Percentiles rank a stretch among this genome's conserved stretches.
phyloP scores from a whole-genome alignment of 1,284 basidiomycete species.

The Waitea zeae region DNA sequence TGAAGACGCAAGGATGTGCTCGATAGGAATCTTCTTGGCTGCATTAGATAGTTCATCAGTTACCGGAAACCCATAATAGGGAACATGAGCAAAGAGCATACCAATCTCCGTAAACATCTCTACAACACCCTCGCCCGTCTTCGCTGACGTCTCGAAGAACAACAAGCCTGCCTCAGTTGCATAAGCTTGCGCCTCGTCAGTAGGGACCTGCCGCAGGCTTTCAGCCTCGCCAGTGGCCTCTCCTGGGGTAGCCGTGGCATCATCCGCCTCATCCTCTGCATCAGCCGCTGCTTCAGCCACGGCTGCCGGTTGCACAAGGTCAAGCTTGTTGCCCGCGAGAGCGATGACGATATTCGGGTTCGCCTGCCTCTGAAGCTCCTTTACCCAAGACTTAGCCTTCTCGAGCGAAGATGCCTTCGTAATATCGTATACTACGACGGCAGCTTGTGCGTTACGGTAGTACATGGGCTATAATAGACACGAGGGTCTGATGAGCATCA shows the following conservation, averaged over 20 bases:
- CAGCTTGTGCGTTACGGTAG: slow-evolving; percentile 96
- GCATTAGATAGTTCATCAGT: slow-evolving; percentile 5
- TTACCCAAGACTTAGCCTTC: slow-evolving; percentile 99
- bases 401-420: slow-evolving; percentile 90
- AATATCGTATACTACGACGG: slow-evolving; percentile 96
- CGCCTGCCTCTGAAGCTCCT: slow-evolving; percentile 96
- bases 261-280: slow-evolving; percentile 74
- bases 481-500: no score
- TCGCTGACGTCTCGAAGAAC: slow-evolving; percentile 97
- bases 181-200: slow-evolving; percentile 92
- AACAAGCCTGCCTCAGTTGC: slow-evolving; percentile 84
- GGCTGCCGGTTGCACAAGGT: slow-evolving; percentile 68
- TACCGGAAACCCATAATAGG: not conserved
- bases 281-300: slow-evolving; percentile 52
- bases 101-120: slow-evolving; percentile 99
- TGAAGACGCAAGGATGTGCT: slow-evolving; percentile 74
- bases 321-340: slow-evolving; percentile 90
- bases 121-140: slow-evolving; percentile 92
- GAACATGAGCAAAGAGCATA: slow-evolving; percentile 22
- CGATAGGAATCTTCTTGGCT: slow-evolving; percentile 81
- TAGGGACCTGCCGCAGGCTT: slow-evolving; percentile 71
- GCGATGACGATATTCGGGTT: slow-evolving; percentile 99
- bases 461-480: slow-evolving; percentile 98
- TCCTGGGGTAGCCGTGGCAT: slow-evolving; percentile 79
- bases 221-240: no score